Conservation (phyloP, 2,329 filamentous ascomycete species). For the Paracamarosporium sp. region DNA sequence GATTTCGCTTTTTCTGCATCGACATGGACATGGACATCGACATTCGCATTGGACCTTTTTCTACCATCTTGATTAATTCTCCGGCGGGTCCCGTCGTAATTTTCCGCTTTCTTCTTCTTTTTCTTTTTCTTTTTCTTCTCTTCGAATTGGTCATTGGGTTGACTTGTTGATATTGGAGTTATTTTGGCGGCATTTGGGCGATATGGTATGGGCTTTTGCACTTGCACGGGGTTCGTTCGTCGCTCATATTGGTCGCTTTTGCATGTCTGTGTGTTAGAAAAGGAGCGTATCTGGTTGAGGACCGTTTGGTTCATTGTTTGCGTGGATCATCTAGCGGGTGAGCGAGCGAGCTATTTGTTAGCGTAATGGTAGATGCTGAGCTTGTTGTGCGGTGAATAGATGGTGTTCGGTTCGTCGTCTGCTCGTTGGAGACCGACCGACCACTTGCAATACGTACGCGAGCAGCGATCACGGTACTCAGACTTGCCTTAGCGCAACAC, state of each 20-base stretch:
- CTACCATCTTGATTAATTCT: constrained; percentile 14
- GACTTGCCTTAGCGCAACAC: too few species aligned
- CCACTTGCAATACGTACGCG: too few species aligned
- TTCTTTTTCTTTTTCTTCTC: background rate
- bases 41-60: background rate
- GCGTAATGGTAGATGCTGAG: background rate
- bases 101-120: background rate
- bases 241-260: too few species aligned
- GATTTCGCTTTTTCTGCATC: background rate
- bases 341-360: background rate
- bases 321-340: background rate
- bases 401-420: too few species aligned
- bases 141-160: constrained; percentile 1
- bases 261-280: background rate
- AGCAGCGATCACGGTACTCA: too few species aligned
- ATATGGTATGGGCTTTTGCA: background rate
- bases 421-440: too few species aligned
- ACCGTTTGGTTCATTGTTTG: background rate
- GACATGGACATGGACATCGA: background rate
- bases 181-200: constrained; percentile 16
- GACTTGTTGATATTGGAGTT: background rate
- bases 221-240: too few species aligned
- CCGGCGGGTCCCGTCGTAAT: background rate
- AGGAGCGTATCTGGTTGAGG: background rate
- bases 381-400: background rate